These are phyloP conservation scores for Catunica adiposa DNA, from an alignment of 2,329 filamentous ascomycete species.

Conservation along the genomic window DNA sequence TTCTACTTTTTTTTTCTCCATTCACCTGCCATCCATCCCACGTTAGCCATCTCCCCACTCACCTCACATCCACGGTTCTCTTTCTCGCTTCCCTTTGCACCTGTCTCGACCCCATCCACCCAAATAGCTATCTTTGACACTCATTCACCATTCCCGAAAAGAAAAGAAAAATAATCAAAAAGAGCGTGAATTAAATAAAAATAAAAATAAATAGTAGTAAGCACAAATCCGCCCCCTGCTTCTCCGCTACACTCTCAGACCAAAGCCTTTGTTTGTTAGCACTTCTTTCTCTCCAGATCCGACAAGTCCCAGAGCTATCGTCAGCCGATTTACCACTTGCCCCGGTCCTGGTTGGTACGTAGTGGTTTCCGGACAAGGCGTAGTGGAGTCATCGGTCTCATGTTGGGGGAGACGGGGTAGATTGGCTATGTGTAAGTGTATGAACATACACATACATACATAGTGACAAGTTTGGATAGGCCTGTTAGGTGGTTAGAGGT, in stretches of 20 bases:
- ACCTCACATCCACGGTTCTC: neutral
- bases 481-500: neutral
- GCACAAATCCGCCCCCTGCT: neutral
- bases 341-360: neutral
- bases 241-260: neutral
- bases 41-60: neutral
- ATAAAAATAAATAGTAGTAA: neutral
- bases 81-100: neutral
- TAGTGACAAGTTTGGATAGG: neutral
- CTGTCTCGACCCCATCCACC: neutral
- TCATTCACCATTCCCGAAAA: neutral
- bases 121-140: neutral
- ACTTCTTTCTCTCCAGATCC: neutral
- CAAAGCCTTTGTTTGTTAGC: too few relatives aligned
- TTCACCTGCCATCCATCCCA: neutral
- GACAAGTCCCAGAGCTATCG: neutral
- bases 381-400: conserved; percentile 1
- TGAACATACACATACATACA: neutral
- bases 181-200: too few relatives aligned
- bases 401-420: neutral
- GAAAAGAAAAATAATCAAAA: neutral
- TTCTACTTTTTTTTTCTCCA: neutral
- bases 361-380: neutral
- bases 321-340: neutral
- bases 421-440: neutral